Percentiles rank a stretch among this genome's conserved stretches.
These are phyloP conservation scores for Opeltia flavorubescens DNA, from an alignment of 495 filamentous ascomycete species.

Conservation along the genomic window DNA sequence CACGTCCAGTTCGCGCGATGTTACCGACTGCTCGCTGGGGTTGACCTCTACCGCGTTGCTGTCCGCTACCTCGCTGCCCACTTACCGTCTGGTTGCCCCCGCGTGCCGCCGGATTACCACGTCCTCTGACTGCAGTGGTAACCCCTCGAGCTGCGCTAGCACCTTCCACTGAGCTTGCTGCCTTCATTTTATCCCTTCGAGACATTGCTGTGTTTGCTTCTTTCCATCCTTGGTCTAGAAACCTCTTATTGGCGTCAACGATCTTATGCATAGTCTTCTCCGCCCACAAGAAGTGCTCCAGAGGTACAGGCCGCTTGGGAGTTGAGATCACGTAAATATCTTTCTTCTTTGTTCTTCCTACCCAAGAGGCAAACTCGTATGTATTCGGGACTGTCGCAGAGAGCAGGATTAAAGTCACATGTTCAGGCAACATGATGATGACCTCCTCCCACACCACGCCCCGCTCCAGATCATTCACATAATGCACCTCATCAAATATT, in stretches of 20 bases:
- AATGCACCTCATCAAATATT: slow-evolving; percentile 98
- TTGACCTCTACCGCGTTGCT: slow-evolving; percentile 38
- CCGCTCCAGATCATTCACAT: slow-evolving; percentile 94
- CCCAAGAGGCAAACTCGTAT: slow-evolving; percentile 95
- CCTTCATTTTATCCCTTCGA: slow-evolving; percentile 52
- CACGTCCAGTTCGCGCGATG: slow-evolving; percentile 75
- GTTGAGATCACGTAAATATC: slow-evolving; percentile 99
- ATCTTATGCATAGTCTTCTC: slow-evolving; percentile 87
- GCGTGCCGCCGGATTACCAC: slow-evolving; percentile 25
- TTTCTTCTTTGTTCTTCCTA: slow-evolving; percentile 94
- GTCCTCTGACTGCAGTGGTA: slow-evolving; percentile 17
- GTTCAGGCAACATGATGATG: slow-evolving; percentile 97
- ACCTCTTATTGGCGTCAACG: slow-evolving; percentile 80
- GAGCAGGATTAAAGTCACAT: slow-evolving; percentile 86
- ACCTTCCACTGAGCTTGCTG: slow-evolving; percentile 21
- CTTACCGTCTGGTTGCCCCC: slow-evolving; percentile 30
- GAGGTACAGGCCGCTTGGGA: slow-evolving; percentile 80
- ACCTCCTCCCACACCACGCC: slow-evolving; percentile 99
- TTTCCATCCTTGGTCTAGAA: slow-evolving; percentile 86
- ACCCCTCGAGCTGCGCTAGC: slow-evolving; percentile 38
- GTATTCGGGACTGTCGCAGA: slow-evolving; percentile 97
- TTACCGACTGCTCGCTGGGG: slow-evolving; percentile 58
- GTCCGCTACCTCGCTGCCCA: slow-evolving; percentile 33
- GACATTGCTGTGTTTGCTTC: slow-evolving; percentile 74
- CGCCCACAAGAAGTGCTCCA: slow-evolving; percentile 95